Conservation (phyloP, 768 basidiomycete genomes). For the Rhodosporidiobolus odoratus region DNA sequence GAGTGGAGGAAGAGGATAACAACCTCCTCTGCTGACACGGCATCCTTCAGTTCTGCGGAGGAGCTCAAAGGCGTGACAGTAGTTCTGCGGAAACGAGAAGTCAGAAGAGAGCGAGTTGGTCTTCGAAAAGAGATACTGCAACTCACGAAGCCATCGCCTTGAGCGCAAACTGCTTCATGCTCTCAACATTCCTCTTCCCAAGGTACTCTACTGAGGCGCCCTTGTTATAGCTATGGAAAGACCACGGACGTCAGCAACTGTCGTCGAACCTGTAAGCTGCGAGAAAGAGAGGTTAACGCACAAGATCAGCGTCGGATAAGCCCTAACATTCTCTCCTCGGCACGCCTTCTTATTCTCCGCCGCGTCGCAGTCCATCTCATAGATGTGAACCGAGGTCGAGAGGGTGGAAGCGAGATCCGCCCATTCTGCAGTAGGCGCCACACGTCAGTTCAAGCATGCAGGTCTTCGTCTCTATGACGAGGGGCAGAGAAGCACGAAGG, state of each 20-base stretch:
- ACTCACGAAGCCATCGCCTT: conserved; percentile 69
- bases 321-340: conserved; percentile 59
- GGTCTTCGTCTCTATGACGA: background rate
- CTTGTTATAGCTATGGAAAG: conserved; percentile 48
- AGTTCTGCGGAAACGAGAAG: background rate
- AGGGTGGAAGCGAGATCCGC: conserved; percentile 64
- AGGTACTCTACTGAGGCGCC: conserved; percentile 66
- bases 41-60: conserved; percentile 26
- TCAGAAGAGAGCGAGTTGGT: rapidly evolving
- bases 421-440: conserved; percentile 57
- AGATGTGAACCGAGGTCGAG: conserved; percentile 64
- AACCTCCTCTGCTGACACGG: conserved; percentile 51
- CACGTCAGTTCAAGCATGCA: too few species aligned
- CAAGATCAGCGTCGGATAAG: conserved; percentile 78
- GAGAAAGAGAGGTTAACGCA: conserved; percentile 47
- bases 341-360: conserved; percentile 59
- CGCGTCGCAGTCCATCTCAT: conserved; percentile 81
- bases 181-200: conserved; percentile 65
- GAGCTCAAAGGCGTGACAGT: conserved; percentile 12
- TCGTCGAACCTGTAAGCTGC: background rate
- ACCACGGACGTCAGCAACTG: background rate
- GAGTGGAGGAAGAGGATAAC: conserved; percentile 58
- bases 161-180: conserved; percentile 66
- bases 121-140: background rate
- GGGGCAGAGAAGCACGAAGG: background rate